These are phyloP conservation scores for Amphibolis antarctica DNA, from an alignment of 106 monocot species.

Conservation along the genomic window DNA sequence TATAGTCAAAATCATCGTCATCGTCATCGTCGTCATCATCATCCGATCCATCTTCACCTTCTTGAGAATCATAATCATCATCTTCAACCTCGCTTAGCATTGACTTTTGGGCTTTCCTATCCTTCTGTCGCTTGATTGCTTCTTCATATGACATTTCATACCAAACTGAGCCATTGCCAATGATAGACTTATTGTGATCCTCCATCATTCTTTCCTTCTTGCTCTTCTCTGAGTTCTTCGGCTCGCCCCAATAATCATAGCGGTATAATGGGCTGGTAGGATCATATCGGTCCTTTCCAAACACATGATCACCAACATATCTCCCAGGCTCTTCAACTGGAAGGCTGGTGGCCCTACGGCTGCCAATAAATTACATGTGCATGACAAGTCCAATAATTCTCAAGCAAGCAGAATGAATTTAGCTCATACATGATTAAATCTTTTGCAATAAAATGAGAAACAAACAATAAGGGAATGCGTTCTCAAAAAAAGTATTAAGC, in stretches of 20 bases:
- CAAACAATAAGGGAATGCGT: too few species aligned
- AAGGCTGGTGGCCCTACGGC: slow-evolving; percentile 77
- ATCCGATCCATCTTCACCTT: slow-evolving; percentile 12
- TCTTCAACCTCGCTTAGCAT: slow-evolving; percentile 15
- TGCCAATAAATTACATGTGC: slow-evolving; percentile 12
- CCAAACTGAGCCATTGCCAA: slow-evolving; percentile 64
- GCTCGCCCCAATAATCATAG: slow-evolving; percentile 88
- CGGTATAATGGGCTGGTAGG: slow-evolving; percentile 58
- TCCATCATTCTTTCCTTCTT: slow-evolving; percentile 40
- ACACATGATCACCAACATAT: slow-evolving; percentile 40
- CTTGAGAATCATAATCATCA: slow-evolving; percentile 5
- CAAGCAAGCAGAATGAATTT: neutral
- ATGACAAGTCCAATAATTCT: neutral
- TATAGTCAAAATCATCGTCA: slow-evolving; percentile 41
- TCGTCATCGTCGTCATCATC: too few species aligned
- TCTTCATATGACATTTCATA: slow-evolving; percentile 90
- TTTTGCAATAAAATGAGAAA: too few species aligned
- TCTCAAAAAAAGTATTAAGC: too few species aligned
- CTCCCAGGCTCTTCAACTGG: slow-evolving; percentile 85
- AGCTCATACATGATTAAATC: too few species aligned
- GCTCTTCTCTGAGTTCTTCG: slow-evolving; percentile 69
- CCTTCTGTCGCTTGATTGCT: slow-evolving; percentile 37
- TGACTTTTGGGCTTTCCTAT: slow-evolving; percentile 32
- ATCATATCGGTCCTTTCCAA: slow-evolving; percentile 55
- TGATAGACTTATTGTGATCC: slow-evolving; percentile 56